These are phyloP conservation scores for Urtica urens DNA, from an alignment of 306 rosid genomes.

Conservation along the genomic window DNA sequence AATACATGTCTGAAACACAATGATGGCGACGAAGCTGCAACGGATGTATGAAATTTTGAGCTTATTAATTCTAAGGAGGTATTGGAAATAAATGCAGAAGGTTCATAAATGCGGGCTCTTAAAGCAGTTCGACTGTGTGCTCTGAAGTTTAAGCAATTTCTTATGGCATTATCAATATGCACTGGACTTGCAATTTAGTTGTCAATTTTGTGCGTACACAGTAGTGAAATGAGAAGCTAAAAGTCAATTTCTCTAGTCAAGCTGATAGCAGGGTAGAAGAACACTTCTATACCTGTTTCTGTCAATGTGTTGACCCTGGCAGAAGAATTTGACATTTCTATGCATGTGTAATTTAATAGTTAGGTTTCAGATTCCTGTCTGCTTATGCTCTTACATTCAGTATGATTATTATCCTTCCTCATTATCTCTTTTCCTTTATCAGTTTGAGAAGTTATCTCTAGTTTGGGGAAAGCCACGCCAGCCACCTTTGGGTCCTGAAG, in stretches of 20 bases:
- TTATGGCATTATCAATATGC: not conserved
- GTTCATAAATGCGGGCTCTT: not conserved
- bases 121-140: not conserved
- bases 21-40: constrained; percentile 31
- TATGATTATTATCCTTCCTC: not conserved
- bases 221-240: not conserved
- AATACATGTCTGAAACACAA: constrained; percentile 26
- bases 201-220: not conserved
- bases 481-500: constrained; percentile 63
- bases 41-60: constrained; percentile 39
- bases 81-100: constrained; percentile 14
- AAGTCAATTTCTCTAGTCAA: not conserved
- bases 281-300: too few relatives aligned
- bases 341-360: not conserved
- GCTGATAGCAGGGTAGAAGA: not conserved
- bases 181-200: not conserved
- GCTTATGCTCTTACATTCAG: not conserved
- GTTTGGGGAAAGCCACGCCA: constrained; percentile 95
- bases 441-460: constrained; percentile 60
- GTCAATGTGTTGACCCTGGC: not conserved
- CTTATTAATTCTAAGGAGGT: constrained; percentile 42
- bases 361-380: not conserved
- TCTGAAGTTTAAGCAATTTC: not conserved
- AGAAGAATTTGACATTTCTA: not conserved
- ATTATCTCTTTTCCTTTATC: constrained; percentile 16